Base-by-base conservation (phyloP, 75 land plant genomes). In the Cryptomeria japonica region DNA sequence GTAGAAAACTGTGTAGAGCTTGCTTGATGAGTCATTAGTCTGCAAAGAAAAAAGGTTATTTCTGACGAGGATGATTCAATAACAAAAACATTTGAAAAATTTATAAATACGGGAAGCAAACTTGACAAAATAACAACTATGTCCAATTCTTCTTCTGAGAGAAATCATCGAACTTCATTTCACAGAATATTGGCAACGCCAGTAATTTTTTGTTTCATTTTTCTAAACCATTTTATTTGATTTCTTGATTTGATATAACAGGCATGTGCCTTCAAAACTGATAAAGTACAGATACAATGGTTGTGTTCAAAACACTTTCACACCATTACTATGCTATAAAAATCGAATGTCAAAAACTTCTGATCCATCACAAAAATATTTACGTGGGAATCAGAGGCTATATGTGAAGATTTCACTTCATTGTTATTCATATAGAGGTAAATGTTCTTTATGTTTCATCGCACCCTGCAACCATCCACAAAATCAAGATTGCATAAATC, bases 231-330 rank as follows among this genome's bases (percentile, higher is more conserved):
- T 18, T 79, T 39, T 39, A 79, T 6, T 41, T 76, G 25, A 18
- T 80, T 36, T 19, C 28, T 82, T 46, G 51, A 44, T 44, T 44
- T 41, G 25, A 82, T 82, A 82, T 25, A 82, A 82, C 84, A 46
- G 51, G 51, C 51, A 82, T 32, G 46, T 44, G 84, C 84, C 84
- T 82, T 82, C 51, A 82, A 82, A 82, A 46, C 32, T 82, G 53
- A 18, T 82, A 82, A 44, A 28, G 46, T 82, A 82, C 34, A 46
- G 28, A 46, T 46, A 15, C 46, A 82, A 82, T 46, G 51, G 84
- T 46, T 10, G 51, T 44, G 49, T 44, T 82, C 49, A n/a, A 46
- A 49, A 82, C 51, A 46, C 51, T 12, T 80, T 80, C 46, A 42
- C 46, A 80, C 42, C 47, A 82, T 13, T 46, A 46, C 47, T 82